A percentile compares a stretch with the other conserved stretches of the same genome.
These are phyloP conservation scores for Epichloe hybrida DNA, from an alignment of 2,329 filamentous ascomycete species.

Conservation along the genomic window DNA sequence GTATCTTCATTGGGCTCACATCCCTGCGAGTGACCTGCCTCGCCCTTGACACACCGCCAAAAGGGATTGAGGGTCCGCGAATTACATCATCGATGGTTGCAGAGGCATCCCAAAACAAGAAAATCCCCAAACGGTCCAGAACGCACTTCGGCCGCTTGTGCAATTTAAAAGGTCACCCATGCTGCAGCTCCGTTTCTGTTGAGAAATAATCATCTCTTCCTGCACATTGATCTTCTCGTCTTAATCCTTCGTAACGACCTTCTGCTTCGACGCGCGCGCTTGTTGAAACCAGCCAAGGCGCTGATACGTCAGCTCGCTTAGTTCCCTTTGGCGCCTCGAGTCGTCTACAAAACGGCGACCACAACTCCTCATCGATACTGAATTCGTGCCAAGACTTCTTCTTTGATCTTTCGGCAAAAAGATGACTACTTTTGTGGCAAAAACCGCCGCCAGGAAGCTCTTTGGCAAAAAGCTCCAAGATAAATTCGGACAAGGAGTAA, in stretches of 20 bases:
- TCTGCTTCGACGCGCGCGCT: not conserved
- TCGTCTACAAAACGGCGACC: not conserved
- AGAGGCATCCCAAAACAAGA: not conserved
- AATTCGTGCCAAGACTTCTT: not conserved
- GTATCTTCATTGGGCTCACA: too few relatives aligned
- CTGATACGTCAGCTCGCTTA: not conserved
- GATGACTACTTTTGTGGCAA: constrained; percentile 41
- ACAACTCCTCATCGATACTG: not conserved
- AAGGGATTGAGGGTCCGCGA: not conserved
- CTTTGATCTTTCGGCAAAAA: not conserved
- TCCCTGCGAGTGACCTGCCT: too few relatives aligned
- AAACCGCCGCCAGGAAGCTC: constrained; percentile 42
- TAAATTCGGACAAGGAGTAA: constrained; percentile 43
- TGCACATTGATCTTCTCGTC: not conserved
- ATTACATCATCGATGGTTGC: constrained; percentile 14
- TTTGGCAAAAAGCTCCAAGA: constrained; percentile 43
- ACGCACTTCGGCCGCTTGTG: too few relatives aligned
- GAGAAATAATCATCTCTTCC: not conserved
- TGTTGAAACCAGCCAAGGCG: not conserved
- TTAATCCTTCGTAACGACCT: not conserved
- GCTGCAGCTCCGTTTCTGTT: not conserved
- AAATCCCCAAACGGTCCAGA: not conserved
- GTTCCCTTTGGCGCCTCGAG: not conserved
- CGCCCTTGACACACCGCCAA: too few relatives aligned
- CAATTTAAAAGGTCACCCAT: not conserved